These are phyloP conservation scores for Hypomontagnella monticulosa DNA, from an alignment of 495 filamentous ascomycete species.

Conservation along the genomic window DNA sequence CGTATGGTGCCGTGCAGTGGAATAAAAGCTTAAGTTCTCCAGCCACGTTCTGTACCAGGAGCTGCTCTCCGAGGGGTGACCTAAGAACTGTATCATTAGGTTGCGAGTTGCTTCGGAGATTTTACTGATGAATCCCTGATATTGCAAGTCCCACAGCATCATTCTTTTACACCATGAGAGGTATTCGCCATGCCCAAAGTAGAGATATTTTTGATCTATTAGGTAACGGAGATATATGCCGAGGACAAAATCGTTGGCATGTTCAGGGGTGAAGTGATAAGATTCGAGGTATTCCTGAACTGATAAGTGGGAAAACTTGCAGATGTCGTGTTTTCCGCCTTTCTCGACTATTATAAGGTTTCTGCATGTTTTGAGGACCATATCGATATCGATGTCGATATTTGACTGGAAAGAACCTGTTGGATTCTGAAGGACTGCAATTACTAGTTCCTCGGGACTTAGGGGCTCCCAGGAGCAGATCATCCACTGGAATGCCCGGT, in stretches of 20 bases:
- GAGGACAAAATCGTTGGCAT: background rate
- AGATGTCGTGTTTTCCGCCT: background rate
- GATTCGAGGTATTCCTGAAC: background rate
- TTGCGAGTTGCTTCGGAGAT: background rate
- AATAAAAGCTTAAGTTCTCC: too few relatives aligned
- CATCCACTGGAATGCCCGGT: background rate
- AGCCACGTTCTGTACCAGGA: background rate
- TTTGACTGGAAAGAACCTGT: background rate
- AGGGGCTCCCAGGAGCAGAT: background rate
- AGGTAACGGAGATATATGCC: background rate
- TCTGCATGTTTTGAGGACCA: background rate
- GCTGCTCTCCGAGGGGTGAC: background rate
- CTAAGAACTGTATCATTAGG: background rate
- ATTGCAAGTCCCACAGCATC: background rate
- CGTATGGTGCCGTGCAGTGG: too few relatives aligned
- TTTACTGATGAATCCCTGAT: background rate
- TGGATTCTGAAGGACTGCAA: background rate
- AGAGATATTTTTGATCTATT: too few relatives aligned
- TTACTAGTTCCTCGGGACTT: background rate
- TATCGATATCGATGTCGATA: background rate
- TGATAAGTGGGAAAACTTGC: background rate
- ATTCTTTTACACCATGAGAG: background rate
- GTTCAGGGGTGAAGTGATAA: background rate
- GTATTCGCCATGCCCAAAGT: too few relatives aligned
- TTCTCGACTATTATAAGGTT: background rate